Base-by-base conservation (phyloP, 352 stramenopile species). In the Phytophthora pluvialis region DNA sequence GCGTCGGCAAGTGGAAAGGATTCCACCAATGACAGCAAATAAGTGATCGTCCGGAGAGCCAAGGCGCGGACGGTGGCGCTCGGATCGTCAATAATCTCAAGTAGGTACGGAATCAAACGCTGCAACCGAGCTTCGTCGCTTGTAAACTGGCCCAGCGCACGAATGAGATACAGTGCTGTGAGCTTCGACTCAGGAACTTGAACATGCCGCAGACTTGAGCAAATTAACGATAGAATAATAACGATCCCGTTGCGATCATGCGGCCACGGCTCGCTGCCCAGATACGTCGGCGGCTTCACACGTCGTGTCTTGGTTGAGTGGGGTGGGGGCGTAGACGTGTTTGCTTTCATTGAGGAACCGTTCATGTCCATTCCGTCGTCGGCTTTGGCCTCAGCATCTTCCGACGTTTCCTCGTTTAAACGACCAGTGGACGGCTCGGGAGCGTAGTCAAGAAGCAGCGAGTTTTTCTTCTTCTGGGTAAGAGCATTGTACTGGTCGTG, bases 111-210 rank as follows among this genome's bases (percentile, higher is more conserved):
- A 35, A 99, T 81, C 52, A 99, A 77, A 53, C 95, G 84, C 69
- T 99, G 96, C 9, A 99, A 85, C 36, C 95, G 83, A 28, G 97
- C 93, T 76, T 99, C 95, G 54, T 99, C 96, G 7, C 81, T 94
- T 18, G 91, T 92, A 64, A 93, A 97, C 56, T 90, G 75, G 5
- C 88, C 89, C 16, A 98, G 68, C 13, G 90, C 80, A n/a, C 89
- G 81, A 54, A 99, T 89, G 12, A 98, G 73, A 65, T 98, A 94
- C 32, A 99, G 68, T 3, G 92, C 93, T 11, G 97, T 97, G 18
- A 95, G 70, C 49, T 96, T 96, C 10, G 83, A 92, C 53, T 96
- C 85, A 0, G 88, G 86, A 4, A 94, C 81, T 75, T 94, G 83
- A 15, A 92, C 88, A 47, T 95, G 85, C 10, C 88, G 86, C 35